Evolutionary conservation across 371 early-diverging fungal genomes (phyloP), one percentile per base, ranked within the genome.

Genomic region (Mortierella sp.): DNA sequence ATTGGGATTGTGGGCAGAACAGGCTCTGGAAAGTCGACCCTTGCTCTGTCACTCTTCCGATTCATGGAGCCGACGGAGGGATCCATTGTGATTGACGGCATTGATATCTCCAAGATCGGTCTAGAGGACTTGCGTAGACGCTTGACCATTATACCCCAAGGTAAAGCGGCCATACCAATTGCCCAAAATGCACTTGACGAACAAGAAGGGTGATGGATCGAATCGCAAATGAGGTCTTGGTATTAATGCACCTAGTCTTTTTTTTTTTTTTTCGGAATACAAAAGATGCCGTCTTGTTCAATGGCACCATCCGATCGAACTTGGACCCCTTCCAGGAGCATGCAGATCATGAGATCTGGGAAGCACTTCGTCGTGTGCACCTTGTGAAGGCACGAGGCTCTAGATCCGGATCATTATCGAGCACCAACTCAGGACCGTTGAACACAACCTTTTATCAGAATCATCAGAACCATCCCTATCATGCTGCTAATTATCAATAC

Each of bases 131-230:
- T 93, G 64, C 82, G 94, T 32, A 80, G 81, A 37, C 75, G 80
- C 23, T 43, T 94, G 56, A 86, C 90, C 39, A 89, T 92, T 62
- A 89, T 92, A 65, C 92, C 92, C 27, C 92, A 92, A 66, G 96
- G 81, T 79, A 72, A 56, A 1, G 34, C 6, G 24, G 14, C 11
- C 12, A 17, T 53, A 15, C n/a, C n/a, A n/a, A n/a, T n/a, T n/a
- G n/a, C n/a, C n/a, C n/a, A n/a, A n/a, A n/a, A n/a, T n/a, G n/a
- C n/a, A n/a, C n/a, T n/a, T n/a, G n/a, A n/a, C n/a, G n/a, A n/a
- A n/a, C n/a, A n/a, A n/a, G n/a, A n/a, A n/a, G n/a, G n/a, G n/a
- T n/a, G n/a, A n/a, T n/a, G n/a, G n/a, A n/a, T n/a, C n/a, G n/a
- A n/a, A n/a, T n/a, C n/a, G n/a, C n/a, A n/a, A n/a, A n/a, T n/a